Conservation (phyloP, 2,329 filamentous ascomycete species). For the Sporothrix curviconia region DNA sequence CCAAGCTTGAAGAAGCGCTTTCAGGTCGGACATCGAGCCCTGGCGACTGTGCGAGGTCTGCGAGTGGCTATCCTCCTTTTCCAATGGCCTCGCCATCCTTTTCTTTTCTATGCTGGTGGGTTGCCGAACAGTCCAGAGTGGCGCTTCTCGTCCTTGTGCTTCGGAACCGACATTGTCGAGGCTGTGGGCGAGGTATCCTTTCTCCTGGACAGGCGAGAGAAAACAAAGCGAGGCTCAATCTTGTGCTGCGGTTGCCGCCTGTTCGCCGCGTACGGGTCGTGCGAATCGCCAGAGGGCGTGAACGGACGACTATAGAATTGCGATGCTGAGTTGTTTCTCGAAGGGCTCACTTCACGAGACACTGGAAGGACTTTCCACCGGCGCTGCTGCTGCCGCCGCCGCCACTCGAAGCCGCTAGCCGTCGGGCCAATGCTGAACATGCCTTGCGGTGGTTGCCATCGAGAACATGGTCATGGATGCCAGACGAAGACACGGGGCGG, state of each 20-base stretch:
- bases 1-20: slow-evolving; percentile 91
- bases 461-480: slow-evolving; percentile 25
- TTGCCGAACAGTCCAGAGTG: slow-evolving; percentile 38
- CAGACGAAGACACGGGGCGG: slow-evolving; percentile 32
- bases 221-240: slow-evolving; percentile 79
- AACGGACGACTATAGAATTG: slow-evolving; percentile 66
- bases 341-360: slow-evolving; percentile 59
- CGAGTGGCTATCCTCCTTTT: slow-evolving; percentile 37
- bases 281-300: slow-evolving; percentile 69
- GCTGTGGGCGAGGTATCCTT: slow-evolving; percentile 52
- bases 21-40: slow-evolving; percentile 88
- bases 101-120: slow-evolving; percentile 28
- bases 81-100: slow-evolving; percentile 34
- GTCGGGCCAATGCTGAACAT: slow-evolving; percentile 45
- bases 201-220: slow-evolving; percentile 70
- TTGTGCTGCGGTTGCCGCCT: slow-evolving; percentile 63
- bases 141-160: slow-evolving; percentile 44
- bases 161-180: slow-evolving; percentile 46
- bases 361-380: slow-evolving; percentile 51
- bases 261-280: slow-evolving; percentile 82
- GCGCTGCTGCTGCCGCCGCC: slow-evolving; percentile 22
- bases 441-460: slow-evolving; percentile 42
- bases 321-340: slow-evolving; percentile 51
- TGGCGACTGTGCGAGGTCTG: slow-evolving; percentile 49
- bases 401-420: slow-evolving; percentile 28